Evolutionary conservation across 73 alveolate genomes (phyloP).

Genomic region (Chromera velia): DNA sequence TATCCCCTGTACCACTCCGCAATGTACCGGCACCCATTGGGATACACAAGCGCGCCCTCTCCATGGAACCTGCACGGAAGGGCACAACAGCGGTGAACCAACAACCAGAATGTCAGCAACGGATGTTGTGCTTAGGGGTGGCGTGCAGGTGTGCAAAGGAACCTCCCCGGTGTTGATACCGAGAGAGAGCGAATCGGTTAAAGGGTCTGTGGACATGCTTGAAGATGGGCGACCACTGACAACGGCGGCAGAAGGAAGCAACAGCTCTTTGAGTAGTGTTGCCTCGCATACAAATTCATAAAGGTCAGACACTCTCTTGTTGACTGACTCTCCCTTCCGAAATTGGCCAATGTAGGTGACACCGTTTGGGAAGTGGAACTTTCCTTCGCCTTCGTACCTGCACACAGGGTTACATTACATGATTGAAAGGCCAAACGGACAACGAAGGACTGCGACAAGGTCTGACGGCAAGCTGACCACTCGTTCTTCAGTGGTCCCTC

Average conservation of each 20-base stretch:
- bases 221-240: too few relatives aligned
- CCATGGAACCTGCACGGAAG: slow-evolving; percentile 83
- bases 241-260: too few relatives aligned
- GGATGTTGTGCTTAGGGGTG: too few relatives aligned
- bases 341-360: slow-evolving; percentile 74
- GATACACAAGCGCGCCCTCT: slow-evolving; percentile 74
- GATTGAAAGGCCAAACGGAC: background rate
- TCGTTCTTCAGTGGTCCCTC: background rate
- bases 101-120: too few relatives aligned
- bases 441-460: background rate
- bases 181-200: too few relatives aligned
- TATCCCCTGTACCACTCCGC: slow-evolving; percentile 77
- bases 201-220: too few relatives aligned
- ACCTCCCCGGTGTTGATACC: too few relatives aligned
- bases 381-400: background rate
- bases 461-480: background rate
- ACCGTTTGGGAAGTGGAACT: background rate
- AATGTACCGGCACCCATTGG: slow-evolving; percentile 73
- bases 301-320: background rate
- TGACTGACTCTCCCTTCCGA: slow-evolving; percentile 70
- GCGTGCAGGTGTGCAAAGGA: too few relatives aligned
- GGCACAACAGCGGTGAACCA: too few relatives aligned
- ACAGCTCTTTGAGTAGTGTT: too few relatives aligned
- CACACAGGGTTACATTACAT: too few relatives aligned
- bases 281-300: too few relatives aligned